Percentiles rank a stretch among this genome's conserved stretches.
These are phyloP conservation scores for Colletotrichum simmondsii DNA, from an alignment of 2,329 filamentous ascomycete genomes.

Conservation along the genomic window DNA sequence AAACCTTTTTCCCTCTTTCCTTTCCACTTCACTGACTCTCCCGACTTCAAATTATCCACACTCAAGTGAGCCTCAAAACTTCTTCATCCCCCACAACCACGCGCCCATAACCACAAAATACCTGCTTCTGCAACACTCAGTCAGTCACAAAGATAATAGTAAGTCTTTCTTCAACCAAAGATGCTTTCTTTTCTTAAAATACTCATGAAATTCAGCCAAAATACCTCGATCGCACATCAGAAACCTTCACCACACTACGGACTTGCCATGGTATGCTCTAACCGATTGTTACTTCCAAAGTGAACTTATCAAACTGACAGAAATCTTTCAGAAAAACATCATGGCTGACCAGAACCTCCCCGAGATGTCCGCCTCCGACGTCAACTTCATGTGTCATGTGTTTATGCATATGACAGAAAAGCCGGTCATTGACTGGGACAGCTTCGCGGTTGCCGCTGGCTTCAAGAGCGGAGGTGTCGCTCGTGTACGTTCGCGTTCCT, in stretches of 20 bases:
- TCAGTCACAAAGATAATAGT: not conserved
- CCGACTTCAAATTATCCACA: not conserved
- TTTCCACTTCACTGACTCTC: fast-evolving
- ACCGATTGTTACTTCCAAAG: not conserved
- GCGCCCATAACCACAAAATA: not conserved
- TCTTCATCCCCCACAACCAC: not conserved
- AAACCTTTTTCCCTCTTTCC: not conserved
- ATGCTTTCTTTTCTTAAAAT: fast-evolving
- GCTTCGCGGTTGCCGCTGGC: constrained; percentile 52
- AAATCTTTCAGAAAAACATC: not conserved
- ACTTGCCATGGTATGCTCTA: not conserved
- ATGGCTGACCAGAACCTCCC: constrained; percentile 43
- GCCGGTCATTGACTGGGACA: constrained; percentile 60
- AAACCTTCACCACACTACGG: not conserved
- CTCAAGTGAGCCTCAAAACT: too few relatives aligned
- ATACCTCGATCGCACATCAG: fast-evolving
- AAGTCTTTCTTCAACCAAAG: fast-evolving
- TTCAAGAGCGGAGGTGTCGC: constrained; percentile 59
- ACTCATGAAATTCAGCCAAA: not conserved
- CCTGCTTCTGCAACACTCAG: too few relatives aligned
- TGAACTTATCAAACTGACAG: not conserved
- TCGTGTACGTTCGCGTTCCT: constrained; percentile 47
- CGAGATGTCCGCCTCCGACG: constrained; percentile 52
- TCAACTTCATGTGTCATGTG: constrained; percentile 56
- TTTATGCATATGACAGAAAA: constrained; percentile 55